Conservation (phyloP, 2,329 filamentous ascomycete species). For the Colletotrichum chrysophilum region DNA sequence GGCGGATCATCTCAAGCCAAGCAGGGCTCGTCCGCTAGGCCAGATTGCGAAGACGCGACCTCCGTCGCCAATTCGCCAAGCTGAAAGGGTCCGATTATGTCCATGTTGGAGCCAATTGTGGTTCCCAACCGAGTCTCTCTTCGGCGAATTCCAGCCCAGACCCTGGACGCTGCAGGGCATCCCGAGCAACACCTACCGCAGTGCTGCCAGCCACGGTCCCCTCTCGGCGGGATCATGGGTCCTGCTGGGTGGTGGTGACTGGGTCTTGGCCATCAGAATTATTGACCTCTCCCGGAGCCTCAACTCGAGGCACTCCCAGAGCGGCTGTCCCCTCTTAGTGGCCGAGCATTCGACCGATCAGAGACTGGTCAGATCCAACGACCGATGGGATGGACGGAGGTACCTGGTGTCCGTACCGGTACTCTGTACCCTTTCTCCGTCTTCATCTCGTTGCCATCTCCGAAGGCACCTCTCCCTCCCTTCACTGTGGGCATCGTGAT, state of each 20-base stretch:
- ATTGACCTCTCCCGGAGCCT: not conserved
- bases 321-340: conserved; percentile 12
- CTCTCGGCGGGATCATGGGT: conserved; percentile 5
- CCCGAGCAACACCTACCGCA: not conserved
- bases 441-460: not conserved
- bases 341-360: conserved; percentile 20
- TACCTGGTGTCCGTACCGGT: not conserved
- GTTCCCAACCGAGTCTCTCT: not conserved
- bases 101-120: not conserved
- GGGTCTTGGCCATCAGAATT: not conserved
- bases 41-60: not conserved
- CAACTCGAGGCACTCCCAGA: not conserved
- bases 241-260: not conserved
- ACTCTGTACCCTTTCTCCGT: not conserved
- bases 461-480: not conserved
- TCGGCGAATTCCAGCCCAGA: conserved; percentile 1
- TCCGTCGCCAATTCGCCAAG: not conserved
- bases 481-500: not conserved
- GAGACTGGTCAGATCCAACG: not conserved
- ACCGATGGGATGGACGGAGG: not conserved
- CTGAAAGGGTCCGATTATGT: conserved; percentile 11
- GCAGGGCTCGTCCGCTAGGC: not conserved
- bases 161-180: conserved; percentile 2
- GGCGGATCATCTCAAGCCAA: not conserved
- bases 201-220: not conserved